Base-by-base conservation (phyloP, 768 basidiomycete genomes). In the Infundibulicybe gibba region DNA sequence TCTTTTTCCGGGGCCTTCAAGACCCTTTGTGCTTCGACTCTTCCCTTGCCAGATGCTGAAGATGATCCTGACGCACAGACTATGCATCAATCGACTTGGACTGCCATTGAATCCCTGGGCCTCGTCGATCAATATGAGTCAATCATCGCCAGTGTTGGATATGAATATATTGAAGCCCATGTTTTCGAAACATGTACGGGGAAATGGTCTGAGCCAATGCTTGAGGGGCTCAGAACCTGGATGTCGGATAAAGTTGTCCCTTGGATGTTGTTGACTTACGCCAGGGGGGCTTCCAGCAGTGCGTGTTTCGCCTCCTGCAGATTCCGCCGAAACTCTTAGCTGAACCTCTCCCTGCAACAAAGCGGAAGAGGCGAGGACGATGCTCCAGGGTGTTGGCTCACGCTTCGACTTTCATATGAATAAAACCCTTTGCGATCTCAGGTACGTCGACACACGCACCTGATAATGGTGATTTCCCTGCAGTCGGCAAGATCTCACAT, bases 361-460 rank as follows among this genome's bases (percentile, higher is more conserved):
- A 90, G 80, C 80, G 52, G 80, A 88, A 48, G 83, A 93, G 63
- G 80, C 87, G 30, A 71, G 83, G 57, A 62, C 74, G 32, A 76
- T 87, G 81, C 66, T 95, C 43, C 79, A 83, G 56, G 85, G 85
- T 2, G 81, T 91, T 12, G 85, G 88, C 17, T 81, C 86, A 1
- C 72, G 90, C 38, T 89, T 97, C 58, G 94, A 97, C 54, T 94
- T 92, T 54, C 90, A 95, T 54, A 82, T 97, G 57, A 89, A 91
- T 64, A 94, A 94, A 63, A 90, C 87, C 2, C 69, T 97, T 19
- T 91, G 88, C 59, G 89, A 94, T 61, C 67, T 95, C 44, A 72
- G 93, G 92, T 90, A 47, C 32, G 76, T 61, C 25, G 25, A 25
- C 25, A 25, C 25, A 25, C 25, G 25, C 25, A 8, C 25, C 25